Conservation (phyloP, 768 basidiomycete species). For the Lactarius trivialis region DNA sequence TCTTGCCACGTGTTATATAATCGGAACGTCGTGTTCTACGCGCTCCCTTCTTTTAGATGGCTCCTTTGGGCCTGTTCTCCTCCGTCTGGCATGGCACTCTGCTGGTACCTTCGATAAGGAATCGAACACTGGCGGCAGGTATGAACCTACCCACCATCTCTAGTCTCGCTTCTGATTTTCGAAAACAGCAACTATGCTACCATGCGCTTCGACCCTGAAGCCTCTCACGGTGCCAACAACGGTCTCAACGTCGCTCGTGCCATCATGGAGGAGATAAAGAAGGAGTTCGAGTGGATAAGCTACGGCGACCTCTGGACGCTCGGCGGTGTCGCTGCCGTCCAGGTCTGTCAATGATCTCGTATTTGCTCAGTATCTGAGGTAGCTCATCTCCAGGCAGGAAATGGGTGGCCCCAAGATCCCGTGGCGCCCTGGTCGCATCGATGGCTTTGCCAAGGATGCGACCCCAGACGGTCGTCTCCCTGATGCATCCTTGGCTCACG, state of each 20-base stretch:
- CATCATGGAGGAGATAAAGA: conserved; percentile 81
- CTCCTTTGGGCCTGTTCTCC: conserved; percentile 78
- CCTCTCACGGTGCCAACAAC: conserved; percentile 76
- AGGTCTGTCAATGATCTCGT: conserved; percentile 38
- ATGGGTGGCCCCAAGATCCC: conserved; percentile 88
- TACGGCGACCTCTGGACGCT: conserved; percentile 98
- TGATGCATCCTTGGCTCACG: conserved; percentile 74
- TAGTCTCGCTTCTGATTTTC: conserved; percentile 11
- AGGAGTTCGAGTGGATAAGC: conserved; percentile 86
- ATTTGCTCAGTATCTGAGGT: background rate
- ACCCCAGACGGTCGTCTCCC: conserved; percentile 89
- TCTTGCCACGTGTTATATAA: conserved; percentile 17
- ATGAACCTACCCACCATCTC: conserved; percentile 7
- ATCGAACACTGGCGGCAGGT: conserved; percentile 75
- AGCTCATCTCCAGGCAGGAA: conserved; percentile 42
- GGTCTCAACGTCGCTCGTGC: conserved; percentile 76
- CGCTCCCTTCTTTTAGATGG: conserved; percentile 48
- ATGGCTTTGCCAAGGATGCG: conserved; percentile 66
- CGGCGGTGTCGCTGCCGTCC: conserved; percentile 83
- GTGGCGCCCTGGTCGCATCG: conserved; percentile 91
- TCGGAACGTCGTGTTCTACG: conserved; percentile 16
- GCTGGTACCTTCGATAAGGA: conserved; percentile 89
- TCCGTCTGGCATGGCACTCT: conserved; percentile 93
- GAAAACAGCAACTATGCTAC: conserved; percentile 84
- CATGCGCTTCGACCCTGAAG: conserved; percentile 93